Evolutionary conservation across 1,284 basidiomycete genomes (phyloP).

Genomic region (Cerioporus squamosus): DNA sequence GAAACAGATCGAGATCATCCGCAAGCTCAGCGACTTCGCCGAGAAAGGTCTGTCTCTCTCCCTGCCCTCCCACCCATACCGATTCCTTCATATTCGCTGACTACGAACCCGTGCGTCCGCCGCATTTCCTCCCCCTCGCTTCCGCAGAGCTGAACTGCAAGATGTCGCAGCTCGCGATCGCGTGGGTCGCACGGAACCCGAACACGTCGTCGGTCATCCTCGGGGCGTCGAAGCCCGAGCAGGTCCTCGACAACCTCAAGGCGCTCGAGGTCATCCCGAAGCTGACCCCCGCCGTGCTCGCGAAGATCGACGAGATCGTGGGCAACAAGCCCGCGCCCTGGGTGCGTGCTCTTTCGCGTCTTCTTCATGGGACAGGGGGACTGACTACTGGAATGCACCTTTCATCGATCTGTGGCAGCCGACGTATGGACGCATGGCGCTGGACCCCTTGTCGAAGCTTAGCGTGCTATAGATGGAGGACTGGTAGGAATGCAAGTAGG

Average conservation of each 20-base stretch:
- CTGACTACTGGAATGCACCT: background rate
- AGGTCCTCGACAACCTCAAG: slow-evolving; percentile 71
- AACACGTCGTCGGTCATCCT: slow-evolving; percentile 65
- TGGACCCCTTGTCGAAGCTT: slow-evolving; percentile 13
- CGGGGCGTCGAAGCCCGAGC: slow-evolving; percentile 60
- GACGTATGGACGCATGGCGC: slow-evolving; percentile 20
- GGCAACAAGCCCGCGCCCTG: slow-evolving; percentile 47
- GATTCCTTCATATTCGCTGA: background rate
- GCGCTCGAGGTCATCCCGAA: slow-evolving; percentile 74
- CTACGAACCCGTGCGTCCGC: too few relatives aligned
- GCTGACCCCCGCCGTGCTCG: slow-evolving; percentile 64
- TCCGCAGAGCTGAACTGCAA: slow-evolving; percentile 54
- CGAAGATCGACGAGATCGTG: slow-evolving; percentile 70
- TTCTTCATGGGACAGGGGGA: background rate
- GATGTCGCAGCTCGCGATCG: slow-evolving; percentile 69
- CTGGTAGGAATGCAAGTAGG: background rate
- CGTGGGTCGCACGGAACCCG: slow-evolving; percentile 69
- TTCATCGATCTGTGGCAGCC: slow-evolving; percentile 7
- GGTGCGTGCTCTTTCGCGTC: slow-evolving; percentile 27
- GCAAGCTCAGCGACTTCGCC: slow-evolving; percentile 68
- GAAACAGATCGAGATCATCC: slow-evolving; percentile 71
- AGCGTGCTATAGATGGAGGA: slow-evolving; percentile 1
- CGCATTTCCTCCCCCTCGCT: background rate
- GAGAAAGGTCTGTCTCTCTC: slow-evolving; percentile 42
- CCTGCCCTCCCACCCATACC: background rate